Evolutionary conservation across 129 eudicot genomes (phyloP).

Genomic region (Silybum marianum): DNA sequence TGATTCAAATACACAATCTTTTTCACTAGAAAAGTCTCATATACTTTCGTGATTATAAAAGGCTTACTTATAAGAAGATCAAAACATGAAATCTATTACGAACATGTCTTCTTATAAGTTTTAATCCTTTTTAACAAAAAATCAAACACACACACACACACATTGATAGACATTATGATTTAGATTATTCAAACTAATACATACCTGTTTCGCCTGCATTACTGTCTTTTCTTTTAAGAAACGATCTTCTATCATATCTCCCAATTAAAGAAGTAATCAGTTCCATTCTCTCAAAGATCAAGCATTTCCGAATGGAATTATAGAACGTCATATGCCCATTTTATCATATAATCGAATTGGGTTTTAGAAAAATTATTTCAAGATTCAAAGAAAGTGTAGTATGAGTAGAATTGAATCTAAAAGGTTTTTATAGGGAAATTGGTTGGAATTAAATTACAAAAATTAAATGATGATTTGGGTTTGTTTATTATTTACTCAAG

Average conservation of each 20-base stretch:
- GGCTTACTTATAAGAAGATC: too few relatives aligned
- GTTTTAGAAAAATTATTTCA: background rate
- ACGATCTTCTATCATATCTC: slow-evolving; percentile 38
- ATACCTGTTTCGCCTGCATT: slow-evolving; percentile 86
- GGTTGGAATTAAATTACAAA: background rate
- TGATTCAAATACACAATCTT: too few relatives aligned
- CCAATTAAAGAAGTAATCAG: slow-evolving; percentile 36
- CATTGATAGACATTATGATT: background rate
- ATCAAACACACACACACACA: background rate
- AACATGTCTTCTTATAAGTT: too few relatives aligned
- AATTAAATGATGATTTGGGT: slow-evolving; percentile 11
- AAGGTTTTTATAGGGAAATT: slow-evolving; percentile 3
- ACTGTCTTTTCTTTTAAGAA: slow-evolving; percentile 70
- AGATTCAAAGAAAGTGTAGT: slow-evolving; percentile 1
- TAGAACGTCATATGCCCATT: background rate
- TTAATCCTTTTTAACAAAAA: background rate
- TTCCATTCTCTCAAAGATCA: slow-evolving; percentile 44
- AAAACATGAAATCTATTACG: too few relatives aligned
- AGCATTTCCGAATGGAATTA: slow-evolving; percentile 11
- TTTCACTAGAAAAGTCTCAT: too few relatives aligned
- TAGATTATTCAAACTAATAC: too few relatives aligned
- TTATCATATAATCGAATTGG: background rate
- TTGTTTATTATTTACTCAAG: slow-evolving; percentile 30
- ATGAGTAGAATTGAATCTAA: background rate
- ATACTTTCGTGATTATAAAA: too few relatives aligned